Conservation (phyloP, 148 eudicot species). For the Talinum fruticosum region DNA sequence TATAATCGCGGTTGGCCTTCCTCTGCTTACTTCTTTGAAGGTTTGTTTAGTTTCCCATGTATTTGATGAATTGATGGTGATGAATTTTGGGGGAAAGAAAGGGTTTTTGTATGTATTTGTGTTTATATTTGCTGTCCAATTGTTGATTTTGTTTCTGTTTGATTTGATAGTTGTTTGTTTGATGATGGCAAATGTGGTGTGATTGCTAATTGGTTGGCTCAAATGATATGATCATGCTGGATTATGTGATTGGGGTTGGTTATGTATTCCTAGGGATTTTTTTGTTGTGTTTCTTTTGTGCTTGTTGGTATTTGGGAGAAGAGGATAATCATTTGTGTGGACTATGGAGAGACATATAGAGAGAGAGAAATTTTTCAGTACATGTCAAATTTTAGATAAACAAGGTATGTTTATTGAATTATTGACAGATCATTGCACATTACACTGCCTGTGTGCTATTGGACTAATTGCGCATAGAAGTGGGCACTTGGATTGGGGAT, state of each 20-base stretch:
- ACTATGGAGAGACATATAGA: no score
- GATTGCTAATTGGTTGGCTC: background rate
- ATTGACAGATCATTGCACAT: no score
- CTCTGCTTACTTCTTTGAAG: conserved; percentile 38
- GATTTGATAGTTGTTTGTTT: background rate
- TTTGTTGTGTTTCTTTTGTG: background rate
- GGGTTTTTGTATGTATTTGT: background rate
- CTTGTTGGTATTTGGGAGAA: background rate
- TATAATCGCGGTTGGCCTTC: conserved; percentile 71
- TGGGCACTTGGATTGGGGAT: no score
- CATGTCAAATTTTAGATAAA: no score
- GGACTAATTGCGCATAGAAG: no score
- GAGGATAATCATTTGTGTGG: background rate
- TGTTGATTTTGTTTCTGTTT: background rate
- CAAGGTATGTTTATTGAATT: no score
- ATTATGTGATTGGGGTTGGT: background rate
- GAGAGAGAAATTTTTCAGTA: background rate
- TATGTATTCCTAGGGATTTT: background rate
- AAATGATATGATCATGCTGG: background rate
- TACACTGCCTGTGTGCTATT: no score
- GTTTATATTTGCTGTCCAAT: background rate
- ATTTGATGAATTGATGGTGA: background rate
- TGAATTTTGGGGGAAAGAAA: background rate
- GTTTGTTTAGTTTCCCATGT: background rate
- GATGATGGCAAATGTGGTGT: background rate